A percentile compares a stretch with the other conserved stretches of the same genome.
Evolutionary conservation across 257 asterid genomes (phyloP).

Genomic region (Cinchona pubescens): DNA sequence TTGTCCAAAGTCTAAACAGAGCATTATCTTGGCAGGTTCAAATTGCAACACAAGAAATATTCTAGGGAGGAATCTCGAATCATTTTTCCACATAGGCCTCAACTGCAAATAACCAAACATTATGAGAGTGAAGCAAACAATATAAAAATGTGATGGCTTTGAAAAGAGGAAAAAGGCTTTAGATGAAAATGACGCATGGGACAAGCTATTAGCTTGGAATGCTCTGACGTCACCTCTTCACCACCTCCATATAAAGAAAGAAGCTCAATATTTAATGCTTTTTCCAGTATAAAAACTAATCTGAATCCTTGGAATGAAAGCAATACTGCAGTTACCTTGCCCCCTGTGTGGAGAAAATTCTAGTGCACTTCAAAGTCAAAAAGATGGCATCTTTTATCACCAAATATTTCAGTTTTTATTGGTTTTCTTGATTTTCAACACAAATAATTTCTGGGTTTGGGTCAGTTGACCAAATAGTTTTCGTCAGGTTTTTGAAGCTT

Average conservation of each 20-base stretch:
- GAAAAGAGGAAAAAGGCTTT: constrained; percentile 49
- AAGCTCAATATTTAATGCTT: constrained; percentile 14
- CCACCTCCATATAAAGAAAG: not conserved
- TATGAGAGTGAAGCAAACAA: constrained; percentile 10
- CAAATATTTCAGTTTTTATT: constrained; percentile 8
- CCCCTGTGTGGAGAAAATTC: constrained; percentile 25
- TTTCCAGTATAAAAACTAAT: constrained; percentile 13
- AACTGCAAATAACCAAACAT: constrained; percentile 1
- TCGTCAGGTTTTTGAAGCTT: constrained; percentile 2
- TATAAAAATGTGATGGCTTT: constrained; percentile 44
- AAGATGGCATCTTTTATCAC: constrained; percentile 20
- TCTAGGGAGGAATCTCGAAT: not conserved
- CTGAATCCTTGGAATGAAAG: constrained; percentile 44
- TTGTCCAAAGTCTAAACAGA: no score
- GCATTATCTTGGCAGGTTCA: not conserved
- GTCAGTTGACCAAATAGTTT: constrained; percentile 18
- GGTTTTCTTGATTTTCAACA: constrained; percentile 14
- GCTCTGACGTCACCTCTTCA: constrained; percentile 56
- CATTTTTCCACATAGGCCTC: not conserved
- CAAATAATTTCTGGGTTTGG: constrained; percentile 9
- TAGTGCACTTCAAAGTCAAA: constrained; percentile 19
- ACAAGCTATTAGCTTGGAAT: constrained; percentile 46
- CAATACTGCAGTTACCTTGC: constrained; percentile 35
- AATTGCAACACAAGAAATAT: not conserved
- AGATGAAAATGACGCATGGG: constrained; percentile 55